A percentile compares a stretch with the other conserved stretches of the same genome.
Evolutionary conservation across 1,139 yeast genomes (phyloP).

Genomic region (Hansenula lynferdii): DNA sequence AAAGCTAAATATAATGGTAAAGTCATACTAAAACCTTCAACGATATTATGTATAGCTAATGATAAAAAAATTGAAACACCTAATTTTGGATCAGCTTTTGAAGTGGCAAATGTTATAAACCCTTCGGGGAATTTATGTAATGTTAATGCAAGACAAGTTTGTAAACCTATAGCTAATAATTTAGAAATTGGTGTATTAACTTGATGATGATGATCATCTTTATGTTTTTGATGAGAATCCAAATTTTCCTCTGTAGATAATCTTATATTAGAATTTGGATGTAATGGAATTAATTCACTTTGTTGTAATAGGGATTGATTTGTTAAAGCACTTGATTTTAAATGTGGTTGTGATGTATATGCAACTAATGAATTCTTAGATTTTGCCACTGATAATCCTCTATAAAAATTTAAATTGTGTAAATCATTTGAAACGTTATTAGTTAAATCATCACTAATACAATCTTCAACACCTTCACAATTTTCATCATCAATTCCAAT

Average conservation of each 20-base stretch:
- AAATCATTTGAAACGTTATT: slow-evolving; percentile 19
- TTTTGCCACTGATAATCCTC: slow-evolving; percentile 9
- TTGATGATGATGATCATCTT: slow-evolving; percentile 65
- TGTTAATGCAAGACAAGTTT: slow-evolving; percentile 83
- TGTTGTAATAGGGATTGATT: neutral
- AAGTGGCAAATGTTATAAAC: slow-evolving; percentile 76
- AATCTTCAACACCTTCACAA: slow-evolving; percentile 16
- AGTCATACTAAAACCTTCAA: slow-evolving; percentile 96
- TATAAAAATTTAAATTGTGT: slow-evolving; percentile 21
- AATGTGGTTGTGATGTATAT: slow-evolving; percentile 9
- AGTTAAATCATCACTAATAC: slow-evolving; percentile 11
- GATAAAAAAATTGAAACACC: slow-evolving; percentile 83
- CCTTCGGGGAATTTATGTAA: slow-evolving; percentile 96
- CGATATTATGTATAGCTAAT: slow-evolving; percentile 80
- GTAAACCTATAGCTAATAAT: slow-evolving; percentile 78
- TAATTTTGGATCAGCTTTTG: slow-evolving; percentile 64
- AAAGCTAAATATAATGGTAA: slow-evolving; percentile 79
- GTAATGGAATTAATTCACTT: neutral
- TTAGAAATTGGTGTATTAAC: slow-evolving; percentile 73
- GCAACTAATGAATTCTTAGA: slow-evolving; percentile 18
- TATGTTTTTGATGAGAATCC: slow-evolving; percentile 15
- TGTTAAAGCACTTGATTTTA: neutral
- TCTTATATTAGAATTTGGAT: slow-evolving; percentile 8
- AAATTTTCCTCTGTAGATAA: slow-evolving; percentile 17
- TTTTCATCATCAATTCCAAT: slow-evolving; percentile 16